A percentile compares a stretch with the other conserved stretches of the same genome.
These are phyloP conservation scores for Colletotrichum noveboracense DNA, from an alignment of 2,329 filamentous ascomycete genomes.

Conservation along the genomic window DNA sequence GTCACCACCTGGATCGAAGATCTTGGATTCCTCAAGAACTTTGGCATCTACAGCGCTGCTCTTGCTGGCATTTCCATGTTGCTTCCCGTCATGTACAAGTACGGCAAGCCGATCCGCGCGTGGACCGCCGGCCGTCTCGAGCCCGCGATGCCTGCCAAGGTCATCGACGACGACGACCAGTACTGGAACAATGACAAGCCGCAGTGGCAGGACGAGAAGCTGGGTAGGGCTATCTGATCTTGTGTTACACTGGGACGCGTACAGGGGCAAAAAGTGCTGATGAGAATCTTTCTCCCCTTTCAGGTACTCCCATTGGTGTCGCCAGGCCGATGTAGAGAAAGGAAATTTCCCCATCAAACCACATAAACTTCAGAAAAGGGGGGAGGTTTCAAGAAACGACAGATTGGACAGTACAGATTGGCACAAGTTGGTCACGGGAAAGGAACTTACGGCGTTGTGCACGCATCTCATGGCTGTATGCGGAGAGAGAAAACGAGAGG, in stretches of 20 bases:
- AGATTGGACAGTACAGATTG: not conserved
- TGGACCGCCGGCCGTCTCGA: slow-evolving; percentile 24
- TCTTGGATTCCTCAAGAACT: slow-evolving; percentile 32
- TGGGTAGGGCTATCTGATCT: slow-evolving; percentile 4
- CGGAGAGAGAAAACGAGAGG: not conserved
- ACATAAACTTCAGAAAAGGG: not conserved
- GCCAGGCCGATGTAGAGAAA: not conserved
- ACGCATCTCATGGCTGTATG: not conserved
- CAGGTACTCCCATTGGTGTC: slow-evolving; percentile 2
- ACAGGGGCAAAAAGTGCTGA: not conserved
- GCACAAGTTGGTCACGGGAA: not conserved
- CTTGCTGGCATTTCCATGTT: slow-evolving; percentile 34
- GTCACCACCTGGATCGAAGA: slow-evolving; percentile 32
- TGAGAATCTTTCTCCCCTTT: not conserved
- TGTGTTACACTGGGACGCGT: not conserved
- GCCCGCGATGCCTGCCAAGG: slow-evolving; percentile 5
- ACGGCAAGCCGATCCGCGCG: slow-evolving; percentile 23
- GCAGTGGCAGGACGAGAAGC: slow-evolving; percentile 21
- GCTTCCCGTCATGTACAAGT: slow-evolving; percentile 32
- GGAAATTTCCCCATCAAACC: not conserved
- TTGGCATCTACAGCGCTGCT: slow-evolving; percentile 35
- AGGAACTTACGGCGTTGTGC: not conserved
- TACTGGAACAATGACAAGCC: slow-evolving; percentile 21
- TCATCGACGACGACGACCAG: slow-evolving; percentile 19
- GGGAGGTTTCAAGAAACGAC: not conserved